These are phyloP conservation scores for Apium graveolens DNA, from an alignment of 129 eudicot genomes.

Conservation along the genomic window DNA sequence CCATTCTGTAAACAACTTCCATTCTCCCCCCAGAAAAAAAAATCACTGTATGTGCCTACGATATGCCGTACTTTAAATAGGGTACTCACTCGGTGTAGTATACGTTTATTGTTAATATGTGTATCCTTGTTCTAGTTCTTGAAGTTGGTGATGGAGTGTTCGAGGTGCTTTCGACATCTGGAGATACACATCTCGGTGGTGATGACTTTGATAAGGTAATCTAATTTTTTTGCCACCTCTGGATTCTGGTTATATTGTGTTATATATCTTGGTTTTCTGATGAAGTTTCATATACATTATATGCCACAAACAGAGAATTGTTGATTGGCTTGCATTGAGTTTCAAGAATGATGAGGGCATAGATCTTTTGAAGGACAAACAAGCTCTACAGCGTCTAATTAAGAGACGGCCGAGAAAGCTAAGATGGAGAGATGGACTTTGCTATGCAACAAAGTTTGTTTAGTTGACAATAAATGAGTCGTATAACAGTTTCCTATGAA, in stretches of 20 bases:
- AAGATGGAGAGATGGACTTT: conserved; percentile 97
- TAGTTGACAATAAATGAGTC: background rate
- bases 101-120: too few relatives aligned
- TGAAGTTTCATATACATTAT: background rate
- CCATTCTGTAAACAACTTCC: too few relatives aligned
- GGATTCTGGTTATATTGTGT: background rate
- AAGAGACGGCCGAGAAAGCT: conserved; percentile 99
- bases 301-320: conserved; percentile 56
- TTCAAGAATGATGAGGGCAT: conserved; percentile 91
- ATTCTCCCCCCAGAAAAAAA: too few relatives aligned
- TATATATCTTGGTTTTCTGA: background rate
- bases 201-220: conserved; percentile 95
- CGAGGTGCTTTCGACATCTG: conserved; percentile 99
- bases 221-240: background rate
- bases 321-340: conserved; percentile 85
- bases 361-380: conserved; percentile 93
- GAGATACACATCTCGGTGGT: conserved; percentile 98
- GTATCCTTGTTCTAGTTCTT: conserved; percentile 48
- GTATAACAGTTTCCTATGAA: background rate
- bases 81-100: too few relatives aligned
- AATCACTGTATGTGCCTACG: too few relatives aligned
- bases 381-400: conserved; percentile 90
- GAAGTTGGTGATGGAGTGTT: conserved; percentile 99
- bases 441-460: background rate
- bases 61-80: too few relatives aligned